Percentiles rank a stretch among this genome's conserved stretches.
phyloP scores from a whole-genome alignment of 495 filamentous ascomycete species.

The Pseudotulostoma volvatum region DNA sequence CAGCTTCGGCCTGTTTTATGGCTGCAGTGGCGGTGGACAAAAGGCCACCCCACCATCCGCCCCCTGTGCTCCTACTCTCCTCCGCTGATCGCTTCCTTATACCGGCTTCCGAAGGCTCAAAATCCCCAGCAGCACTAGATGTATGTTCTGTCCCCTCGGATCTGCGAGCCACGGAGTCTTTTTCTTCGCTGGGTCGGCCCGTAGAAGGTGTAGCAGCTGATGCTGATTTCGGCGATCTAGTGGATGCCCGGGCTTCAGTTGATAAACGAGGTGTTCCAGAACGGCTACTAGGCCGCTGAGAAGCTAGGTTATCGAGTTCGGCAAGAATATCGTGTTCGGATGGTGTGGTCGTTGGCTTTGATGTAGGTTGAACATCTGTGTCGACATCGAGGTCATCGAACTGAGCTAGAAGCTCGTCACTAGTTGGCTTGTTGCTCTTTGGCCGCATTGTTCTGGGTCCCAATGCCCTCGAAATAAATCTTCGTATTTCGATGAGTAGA shows the following conservation, averaged over 20 bases:
- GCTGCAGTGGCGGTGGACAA: slow-evolving; percentile 61
- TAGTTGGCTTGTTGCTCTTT: slow-evolving; percentile 42
- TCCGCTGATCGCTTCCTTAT: too few species aligned
- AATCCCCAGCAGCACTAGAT: slow-evolving; percentile 41
- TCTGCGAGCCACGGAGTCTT: slow-evolving; percentile 37
- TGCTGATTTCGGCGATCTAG: slow-evolving; percentile 41
- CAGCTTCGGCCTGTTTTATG: slow-evolving; percentile 84
- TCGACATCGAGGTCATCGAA: slow-evolving; percentile 57
- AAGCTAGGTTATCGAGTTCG: slow-evolving; percentile 65
- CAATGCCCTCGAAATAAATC: background rate
- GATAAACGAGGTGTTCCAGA: slow-evolving; percentile 71
- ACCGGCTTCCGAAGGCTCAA: slow-evolving; percentile 13
- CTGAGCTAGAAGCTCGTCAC: slow-evolving; percentile 69
- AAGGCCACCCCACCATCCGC: slow-evolving; percentile 86
- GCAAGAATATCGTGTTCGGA: slow-evolving; percentile 56
- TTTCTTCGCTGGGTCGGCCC: slow-evolving; percentile 43
- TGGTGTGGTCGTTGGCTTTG: slow-evolving; percentile 17
- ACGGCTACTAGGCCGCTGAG: slow-evolving; percentile 48
- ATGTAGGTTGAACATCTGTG: slow-evolving; percentile 5
- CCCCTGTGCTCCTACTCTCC: slow-evolving; percentile 32
- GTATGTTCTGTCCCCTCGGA: slow-evolving; percentile 58
- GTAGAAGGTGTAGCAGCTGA: slow-evolving; percentile 40
- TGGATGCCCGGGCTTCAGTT: slow-evolving; percentile 31
- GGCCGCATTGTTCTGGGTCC: slow-evolving; percentile 19
- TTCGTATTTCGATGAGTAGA: too few species aligned